Evolutionary conservation across 1,284 basidiomycete species (phyloP).

Genomic region (Ceratobasidium theobromae): DNA sequence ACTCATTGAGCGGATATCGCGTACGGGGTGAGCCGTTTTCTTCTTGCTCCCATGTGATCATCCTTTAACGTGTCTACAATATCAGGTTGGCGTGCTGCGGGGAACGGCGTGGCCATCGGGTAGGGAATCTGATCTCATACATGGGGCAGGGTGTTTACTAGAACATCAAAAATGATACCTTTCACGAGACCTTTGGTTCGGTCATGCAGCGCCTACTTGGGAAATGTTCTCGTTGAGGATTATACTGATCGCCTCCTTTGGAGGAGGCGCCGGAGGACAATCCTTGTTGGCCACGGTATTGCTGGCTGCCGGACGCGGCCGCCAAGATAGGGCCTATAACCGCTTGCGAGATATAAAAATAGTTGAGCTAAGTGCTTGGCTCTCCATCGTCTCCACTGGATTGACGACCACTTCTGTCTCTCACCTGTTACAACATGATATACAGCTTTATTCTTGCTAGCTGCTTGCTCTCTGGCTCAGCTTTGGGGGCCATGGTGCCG

Average conservation of each 20-base stretch:
- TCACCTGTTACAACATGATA: not conserved
- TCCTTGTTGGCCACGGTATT: not conserved
- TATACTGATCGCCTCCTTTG: not conserved
- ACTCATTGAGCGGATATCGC: slow-evolving; percentile 2
- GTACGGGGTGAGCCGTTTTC: not conserved
- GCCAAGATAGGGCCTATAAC: not conserved
- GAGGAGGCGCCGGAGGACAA: not conserved
- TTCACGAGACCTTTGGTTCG: not conserved
- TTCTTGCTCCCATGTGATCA: slow-evolving; percentile 14
- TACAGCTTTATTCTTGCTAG: not conserved
- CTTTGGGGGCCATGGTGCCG: not conserved
- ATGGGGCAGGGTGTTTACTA: slow-evolving; percentile 3
- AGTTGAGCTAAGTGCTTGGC: not conserved
- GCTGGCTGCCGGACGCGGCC: not conserved
- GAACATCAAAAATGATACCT: not conserved
- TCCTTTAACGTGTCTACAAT: not conserved
- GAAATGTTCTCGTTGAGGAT: not conserved
- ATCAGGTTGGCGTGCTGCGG: not conserved
- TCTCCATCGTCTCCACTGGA: slow-evolving; percentile 23
- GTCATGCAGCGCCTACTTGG: not conserved
- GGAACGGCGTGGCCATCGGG: not conserved
- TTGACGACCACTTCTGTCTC: not conserved
- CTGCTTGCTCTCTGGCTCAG: slow-evolving; percentile 3
- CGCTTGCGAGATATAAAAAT: slow-evolving; percentile 2
- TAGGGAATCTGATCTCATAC: not conserved